Percentiles rank a stretch among this genome's conserved stretches.
Evolutionary conservation across 306 rosid genomes (phyloP).

Genomic region (Macrotyloma uniflorum): DNA sequence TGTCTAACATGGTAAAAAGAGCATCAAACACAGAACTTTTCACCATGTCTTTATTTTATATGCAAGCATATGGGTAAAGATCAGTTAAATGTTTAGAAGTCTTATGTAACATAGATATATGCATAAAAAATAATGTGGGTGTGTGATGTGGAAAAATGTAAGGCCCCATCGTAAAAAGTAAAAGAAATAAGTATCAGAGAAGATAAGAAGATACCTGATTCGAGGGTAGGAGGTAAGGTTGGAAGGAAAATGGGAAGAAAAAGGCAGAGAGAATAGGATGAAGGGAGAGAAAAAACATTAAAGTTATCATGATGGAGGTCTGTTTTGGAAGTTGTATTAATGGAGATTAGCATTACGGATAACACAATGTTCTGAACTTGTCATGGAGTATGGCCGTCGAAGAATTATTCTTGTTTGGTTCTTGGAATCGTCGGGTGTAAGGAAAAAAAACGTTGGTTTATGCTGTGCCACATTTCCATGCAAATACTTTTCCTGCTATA

Average conservation of each 20-base stretch:
- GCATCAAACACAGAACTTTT: neutral
- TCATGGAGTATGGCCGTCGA: conserved; percentile 34
- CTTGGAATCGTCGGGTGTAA: conserved; percentile 22
- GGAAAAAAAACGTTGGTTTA: neutral
- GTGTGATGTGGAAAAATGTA: neutral
- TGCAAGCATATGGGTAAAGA: neutral
- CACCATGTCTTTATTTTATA: neutral
- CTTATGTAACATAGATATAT: neutral
- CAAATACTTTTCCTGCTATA: neutral
- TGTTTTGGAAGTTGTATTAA: conserved; percentile 26
- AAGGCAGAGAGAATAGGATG: conserved; percentile 19
- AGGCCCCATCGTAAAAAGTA: neutral
- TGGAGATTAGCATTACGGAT: conserved; percentile 32
- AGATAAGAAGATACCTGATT: conserved; percentile 31
- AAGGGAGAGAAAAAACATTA: conserved; percentile 22
- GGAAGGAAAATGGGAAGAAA: neutral
- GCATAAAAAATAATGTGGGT: neutral
- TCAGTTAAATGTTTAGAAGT: neutral
- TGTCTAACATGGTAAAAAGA: neutral
- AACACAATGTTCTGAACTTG: conserved; percentile 37
- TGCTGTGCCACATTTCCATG: neutral
- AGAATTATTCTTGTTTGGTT: conserved; percentile 30
- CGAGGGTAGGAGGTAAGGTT: neutral
- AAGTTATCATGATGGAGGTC: neutral
- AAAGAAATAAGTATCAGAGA: conserved; percentile 11